phyloP scores from a whole-genome alignment of 129 eudicot species.

The Artemisia argyi region DNA sequence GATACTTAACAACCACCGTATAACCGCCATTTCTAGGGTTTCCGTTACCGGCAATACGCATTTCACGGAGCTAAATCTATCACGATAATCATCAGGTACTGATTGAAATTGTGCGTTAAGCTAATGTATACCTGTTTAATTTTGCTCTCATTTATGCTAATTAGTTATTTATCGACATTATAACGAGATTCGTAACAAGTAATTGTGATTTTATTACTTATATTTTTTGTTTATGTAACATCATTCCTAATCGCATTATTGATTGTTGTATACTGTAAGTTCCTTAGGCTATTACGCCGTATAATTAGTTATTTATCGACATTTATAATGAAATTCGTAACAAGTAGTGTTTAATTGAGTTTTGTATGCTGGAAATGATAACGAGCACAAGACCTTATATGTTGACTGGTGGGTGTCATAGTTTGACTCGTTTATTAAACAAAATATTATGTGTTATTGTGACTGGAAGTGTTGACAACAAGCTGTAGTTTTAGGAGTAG shows the following conservation, averaged over 20 bases:
- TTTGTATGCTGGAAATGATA: not conserved
- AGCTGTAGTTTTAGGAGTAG: not conserved
- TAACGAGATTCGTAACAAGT: too few relatives aligned
- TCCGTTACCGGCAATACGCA: conserved; percentile 2
- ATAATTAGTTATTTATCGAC: too few relatives aligned
- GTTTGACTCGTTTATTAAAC: not conserved
- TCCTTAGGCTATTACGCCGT: too few relatives aligned
- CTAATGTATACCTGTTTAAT: too few relatives aligned
- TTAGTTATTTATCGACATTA: too few relatives aligned
- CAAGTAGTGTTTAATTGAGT: not conserved
- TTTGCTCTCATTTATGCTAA: too few relatives aligned
- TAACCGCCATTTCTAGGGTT: conserved; percentile 19
- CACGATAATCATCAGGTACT: not conserved
- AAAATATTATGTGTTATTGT: not conserved
- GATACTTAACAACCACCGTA: not conserved
- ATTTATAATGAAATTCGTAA: not conserved
- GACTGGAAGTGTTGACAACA: not conserved
- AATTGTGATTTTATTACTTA: too few relatives aligned
- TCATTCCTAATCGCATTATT: not conserved
- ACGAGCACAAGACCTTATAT: not conserved
- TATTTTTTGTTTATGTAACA: too few relatives aligned
- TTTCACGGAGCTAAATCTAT: conserved; percentile 13
- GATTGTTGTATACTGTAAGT: not conserved
- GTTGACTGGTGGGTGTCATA: not conserved
- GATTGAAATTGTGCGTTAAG: too few relatives aligned